These are phyloP conservation scores for Aspergillus affinis DNA, from an alignment of 495 filamentous ascomycete species.

Conservation along the genomic window DNA sequence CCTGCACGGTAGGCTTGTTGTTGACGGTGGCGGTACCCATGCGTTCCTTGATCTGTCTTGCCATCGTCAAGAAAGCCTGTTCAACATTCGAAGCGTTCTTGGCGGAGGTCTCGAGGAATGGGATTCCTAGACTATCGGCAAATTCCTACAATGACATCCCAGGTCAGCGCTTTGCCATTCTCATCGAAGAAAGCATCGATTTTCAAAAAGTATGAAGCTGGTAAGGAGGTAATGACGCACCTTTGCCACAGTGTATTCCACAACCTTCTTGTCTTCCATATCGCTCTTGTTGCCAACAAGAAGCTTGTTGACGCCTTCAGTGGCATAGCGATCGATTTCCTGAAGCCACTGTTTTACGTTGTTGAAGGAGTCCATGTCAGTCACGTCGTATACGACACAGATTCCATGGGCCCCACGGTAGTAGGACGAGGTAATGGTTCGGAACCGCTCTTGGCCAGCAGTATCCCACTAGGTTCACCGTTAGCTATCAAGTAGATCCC, in stretches of 20 bases:
- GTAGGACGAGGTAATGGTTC: conserved; percentile 99
- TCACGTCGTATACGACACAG: conserved; percentile 99
- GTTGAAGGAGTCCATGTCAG: conserved; percentile 99
- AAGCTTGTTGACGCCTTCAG: conserved; percentile 98
- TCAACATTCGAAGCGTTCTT: conserved; percentile 99
- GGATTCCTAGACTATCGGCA: conserved; percentile 96
- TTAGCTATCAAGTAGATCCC: conserved; percentile 20
- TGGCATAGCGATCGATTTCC: conserved; percentile 98
- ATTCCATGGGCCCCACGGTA: conserved; percentile 98
- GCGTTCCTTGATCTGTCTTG: conserved; percentile 98
- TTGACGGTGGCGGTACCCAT: conserved; percentile 98
- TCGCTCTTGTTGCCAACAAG: conserved; percentile 99
- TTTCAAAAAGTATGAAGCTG: background rate
- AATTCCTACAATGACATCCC: conserved; percentile 70
- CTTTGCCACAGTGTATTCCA: conserved; percentile 99
- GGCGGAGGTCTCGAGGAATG: conserved; percentile 98
- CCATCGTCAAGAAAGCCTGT: conserved; percentile 99
- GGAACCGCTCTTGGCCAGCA: conserved; percentile 97
- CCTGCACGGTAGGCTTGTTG: conserved; percentile 97
- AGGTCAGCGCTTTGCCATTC: conserved; percentile 18
- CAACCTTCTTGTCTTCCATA: conserved; percentile 99
- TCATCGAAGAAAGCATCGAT: background rate
- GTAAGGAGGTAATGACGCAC: conserved; percentile 42
- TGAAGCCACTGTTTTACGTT: conserved; percentile 99
- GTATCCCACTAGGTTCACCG: conserved; percentile 81